Base-by-base conservation (phyloP, 2,329 filamentous ascomycete species). In the Colletotrichum musae region DNA sequence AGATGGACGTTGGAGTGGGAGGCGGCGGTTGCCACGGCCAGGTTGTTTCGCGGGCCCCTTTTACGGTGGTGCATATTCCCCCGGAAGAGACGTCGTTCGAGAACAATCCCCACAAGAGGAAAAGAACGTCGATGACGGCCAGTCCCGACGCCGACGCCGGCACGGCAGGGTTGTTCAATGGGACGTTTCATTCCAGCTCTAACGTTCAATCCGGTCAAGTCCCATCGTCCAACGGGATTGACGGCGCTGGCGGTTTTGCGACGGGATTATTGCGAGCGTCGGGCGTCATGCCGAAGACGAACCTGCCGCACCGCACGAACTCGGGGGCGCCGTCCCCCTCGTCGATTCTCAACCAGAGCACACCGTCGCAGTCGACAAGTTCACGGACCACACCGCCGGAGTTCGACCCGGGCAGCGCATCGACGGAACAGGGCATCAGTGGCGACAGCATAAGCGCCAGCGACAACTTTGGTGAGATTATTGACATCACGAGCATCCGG, bases 41-140 rank as follows among this genome's bases (percentile, higher is more conserved):
- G 48, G 12, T 21, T 36, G 32, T 36, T 10, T 21, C 45, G 21
- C 45, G n/a, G 45, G 15, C 16, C 15, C 45, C 45, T 10, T 48
- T 15, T 13, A 16, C 3, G n/a, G 15, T 43, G 13, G 41, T 5
- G 41, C 16, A 43, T 43, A 12, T n/a, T 13, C 5, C 13, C 10
- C 41, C 57, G 16, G 28, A 36, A 6, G 18, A 13, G 4, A 15
- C 47, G 18, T n/a, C n/a, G 6, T 15, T 16, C 18, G 47, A 54
- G n/a, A 53, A 50, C 6, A 32, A 39, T 3, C 58, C 72, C 21
- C 72, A 62, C 41, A 76, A 76, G 62, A 70, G 75, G 16, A 72
- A 64, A 32, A 70, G 75, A 4, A 73, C 64, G 6, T 71, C 73
- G 5, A 21, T 56, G 39, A 41, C 64, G 5, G 32, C 15, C 16